Conservation (phyloP, 2,329 filamentous ascomycete species). For the Monilinia laxa region DNA sequence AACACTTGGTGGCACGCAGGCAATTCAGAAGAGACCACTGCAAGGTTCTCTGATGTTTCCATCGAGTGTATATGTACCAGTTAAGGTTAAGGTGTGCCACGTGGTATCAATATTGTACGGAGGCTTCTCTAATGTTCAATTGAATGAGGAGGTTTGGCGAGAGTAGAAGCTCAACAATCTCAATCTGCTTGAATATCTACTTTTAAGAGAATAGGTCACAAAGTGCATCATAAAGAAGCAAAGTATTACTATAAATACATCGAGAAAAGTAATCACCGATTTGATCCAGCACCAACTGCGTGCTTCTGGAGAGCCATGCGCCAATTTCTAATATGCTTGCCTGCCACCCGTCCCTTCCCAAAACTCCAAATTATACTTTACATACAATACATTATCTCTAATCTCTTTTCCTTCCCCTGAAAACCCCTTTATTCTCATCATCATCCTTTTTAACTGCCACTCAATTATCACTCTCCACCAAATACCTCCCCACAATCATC, state of each 20-base stretch:
- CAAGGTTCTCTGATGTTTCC: too few relatives aligned
- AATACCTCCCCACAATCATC: constrained; percentile 50
- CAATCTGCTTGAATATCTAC: too few relatives aligned
- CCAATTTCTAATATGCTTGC: not conserved
- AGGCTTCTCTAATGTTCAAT: too few relatives aligned
- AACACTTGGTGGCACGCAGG: too few relatives aligned
- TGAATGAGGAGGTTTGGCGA: too few relatives aligned
- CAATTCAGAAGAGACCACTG: too few relatives aligned
- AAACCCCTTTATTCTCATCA: not conserved
- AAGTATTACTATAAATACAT: not conserved
- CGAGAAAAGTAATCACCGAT: not conserved
- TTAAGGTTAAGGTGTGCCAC: not conserved
- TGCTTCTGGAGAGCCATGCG: not conserved
- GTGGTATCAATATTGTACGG: too few relatives aligned
- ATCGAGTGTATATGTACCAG: too few relatives aligned
- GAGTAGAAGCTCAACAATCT: too few relatives aligned
- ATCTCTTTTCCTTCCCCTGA: not conserved
- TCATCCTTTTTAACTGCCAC: not conserved
- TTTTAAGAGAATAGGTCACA: too few relatives aligned
- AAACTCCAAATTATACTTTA: not conserved
- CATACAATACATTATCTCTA: not conserved
- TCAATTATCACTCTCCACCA: constrained; percentile 13
- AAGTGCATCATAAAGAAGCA: not conserved
- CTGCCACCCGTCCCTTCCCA: not conserved
- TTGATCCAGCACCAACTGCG: constrained; percentile 9